Evolutionary conservation across 805 yeast species (phyloP).

Genomic region (Pichia cephalocereana): DNA sequence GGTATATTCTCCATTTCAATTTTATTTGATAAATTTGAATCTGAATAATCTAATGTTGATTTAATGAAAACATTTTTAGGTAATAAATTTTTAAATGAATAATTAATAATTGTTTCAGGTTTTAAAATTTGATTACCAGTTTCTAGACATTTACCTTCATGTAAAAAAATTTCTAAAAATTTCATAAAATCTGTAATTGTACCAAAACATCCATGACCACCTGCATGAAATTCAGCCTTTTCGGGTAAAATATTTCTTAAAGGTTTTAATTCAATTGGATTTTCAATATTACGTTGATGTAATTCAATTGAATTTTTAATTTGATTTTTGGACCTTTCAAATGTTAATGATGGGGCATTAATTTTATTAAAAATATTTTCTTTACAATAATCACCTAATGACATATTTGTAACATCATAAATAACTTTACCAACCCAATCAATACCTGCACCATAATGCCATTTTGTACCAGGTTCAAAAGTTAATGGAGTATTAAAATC

Average conservation of each 20-base stretch:
- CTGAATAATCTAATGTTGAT: constrained; percentile 1
- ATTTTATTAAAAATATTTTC: constrained; percentile 1
- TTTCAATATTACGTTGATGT: constrained; percentile 3
- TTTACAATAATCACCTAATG: constrained; percentile 5
- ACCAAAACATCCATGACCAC: constrained; percentile 7
- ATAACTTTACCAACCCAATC: constrained; percentile 6
- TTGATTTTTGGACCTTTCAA: neutral
- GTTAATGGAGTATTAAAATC: constrained; percentile 16
- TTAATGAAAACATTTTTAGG: constrained; percentile 2
- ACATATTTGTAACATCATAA: neutral
- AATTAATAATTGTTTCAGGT: constrained; percentile 2
- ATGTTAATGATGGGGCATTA: constrained; percentile 2
- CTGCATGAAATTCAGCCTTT: constrained; percentile 1
- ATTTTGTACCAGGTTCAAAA: constrained; percentile 16
- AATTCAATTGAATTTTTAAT: neutral
- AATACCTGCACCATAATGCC: constrained; percentile 4
- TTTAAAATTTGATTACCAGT: constrained; percentile 2
- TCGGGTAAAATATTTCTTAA: neutral
- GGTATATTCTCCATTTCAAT: neutral
- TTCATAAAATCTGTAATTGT: constrained; percentile 2
- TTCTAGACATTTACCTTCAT: constrained; percentile 1
- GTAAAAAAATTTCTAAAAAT: constrained; percentile 6
- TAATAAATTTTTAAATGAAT: constrained; percentile 3
- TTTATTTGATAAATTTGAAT: neutral
- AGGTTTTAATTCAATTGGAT: neutral